Evolutionary conservation across 768 basidiomycete genomes (phyloP).

Genomic region (Lentinula aciculospora): DNA sequence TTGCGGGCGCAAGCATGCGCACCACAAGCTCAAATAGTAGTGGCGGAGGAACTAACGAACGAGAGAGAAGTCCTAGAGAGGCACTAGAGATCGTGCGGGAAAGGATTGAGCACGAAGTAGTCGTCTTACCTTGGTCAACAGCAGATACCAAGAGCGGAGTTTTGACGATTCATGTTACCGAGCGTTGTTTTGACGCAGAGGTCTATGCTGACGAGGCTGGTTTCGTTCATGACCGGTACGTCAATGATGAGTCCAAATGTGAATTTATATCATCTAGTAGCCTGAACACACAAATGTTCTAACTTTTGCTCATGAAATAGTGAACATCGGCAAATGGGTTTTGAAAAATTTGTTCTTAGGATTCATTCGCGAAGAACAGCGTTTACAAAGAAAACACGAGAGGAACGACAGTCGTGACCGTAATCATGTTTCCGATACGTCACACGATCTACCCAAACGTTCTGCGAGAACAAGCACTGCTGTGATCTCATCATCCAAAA

Average conservation of each 20-base stretch:
- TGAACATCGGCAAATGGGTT: slow-evolving; percentile 91
- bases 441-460: slow-evolving; percentile 15
- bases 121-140: slow-evolving; percentile 77
- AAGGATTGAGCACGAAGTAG: slow-evolving; percentile 92
- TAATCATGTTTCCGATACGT: slow-evolving; percentile 16
- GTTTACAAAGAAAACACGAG: slow-evolving; percentile 29
- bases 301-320: slow-evolving; percentile 32
- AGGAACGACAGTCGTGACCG: slow-evolving; percentile 19
- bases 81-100: slow-evolving; percentile 84
- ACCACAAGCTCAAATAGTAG: slow-evolving; percentile 37
- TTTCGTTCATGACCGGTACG: slow-evolving; percentile 50
- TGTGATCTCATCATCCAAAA: slow-evolving; percentile 57
- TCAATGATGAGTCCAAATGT: slow-evolving; percentile 80
- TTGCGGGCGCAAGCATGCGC: slow-evolving; percentile 46
- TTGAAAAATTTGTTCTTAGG: slow-evolving; percentile 78
- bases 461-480: slow-evolving; percentile 26
- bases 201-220: slow-evolving; percentile 92
- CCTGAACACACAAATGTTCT: background rate
- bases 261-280: slow-evolving; percentile 19
- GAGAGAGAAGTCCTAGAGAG: slow-evolving; percentile 68
- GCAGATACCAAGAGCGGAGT: slow-evolving; percentile 90
- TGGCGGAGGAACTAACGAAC: slow-evolving; percentile 26
- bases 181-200: slow-evolving; percentile 90
- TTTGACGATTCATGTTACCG: slow-evolving; percentile 81
- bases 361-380: slow-evolving; percentile 69